Base-by-base conservation (phyloP, 1,284 basidiomycete species). In the Cryptococcus maquisensis region DNA sequence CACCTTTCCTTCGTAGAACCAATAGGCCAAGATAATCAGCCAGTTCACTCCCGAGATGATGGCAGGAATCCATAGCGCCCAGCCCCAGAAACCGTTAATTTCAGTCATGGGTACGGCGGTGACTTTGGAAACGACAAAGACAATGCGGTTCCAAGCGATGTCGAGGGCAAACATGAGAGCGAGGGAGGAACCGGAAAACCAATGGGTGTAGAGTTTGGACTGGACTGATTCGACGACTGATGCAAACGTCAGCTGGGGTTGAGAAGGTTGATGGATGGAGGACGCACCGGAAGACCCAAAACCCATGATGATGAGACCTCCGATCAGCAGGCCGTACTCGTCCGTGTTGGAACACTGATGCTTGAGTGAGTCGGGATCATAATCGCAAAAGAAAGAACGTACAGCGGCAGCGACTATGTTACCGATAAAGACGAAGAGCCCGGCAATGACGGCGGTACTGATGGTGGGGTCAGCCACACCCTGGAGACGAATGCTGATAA, bases 1-100 rank as follows among this genome's bases (percentile, higher is more conserved):
- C 5, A 51, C 55, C 13, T 66, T 61, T 6, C 28, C 28, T 60
- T 76, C 75, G 47, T 67, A 74, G 26, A 59, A 28, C 54, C 72
- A 71, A 62, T 78, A 77, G 13, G 41, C 61, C 40, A 71, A 48
- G 40, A 71, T 67, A 47, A 72, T 24, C 2, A 26, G 52, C 10
- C 72, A 56, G 26, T 69, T 71, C 38, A 65, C 47, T 1, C 42
- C 67, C 28, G 62, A 65, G 32, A 71, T 47, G 47, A 76, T 72
- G 10, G 67, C 60, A 0, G 74, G 73, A 9, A 77, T 66, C 72
- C 77, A 76, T 46, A 77, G 64, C 1, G 71, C 63, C 71, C 73
- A 77, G 26, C 71, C 72, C 65, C 67, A 76, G 56, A 57, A 67
- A 1, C 72, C 74, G n/a, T 72, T 73, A 39, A 67, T 55, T n/a